These are phyloP conservation scores for Theileria sp. DNA, from an alignment of 169 alveolate genomes.

Conservation along the genomic window DNA sequence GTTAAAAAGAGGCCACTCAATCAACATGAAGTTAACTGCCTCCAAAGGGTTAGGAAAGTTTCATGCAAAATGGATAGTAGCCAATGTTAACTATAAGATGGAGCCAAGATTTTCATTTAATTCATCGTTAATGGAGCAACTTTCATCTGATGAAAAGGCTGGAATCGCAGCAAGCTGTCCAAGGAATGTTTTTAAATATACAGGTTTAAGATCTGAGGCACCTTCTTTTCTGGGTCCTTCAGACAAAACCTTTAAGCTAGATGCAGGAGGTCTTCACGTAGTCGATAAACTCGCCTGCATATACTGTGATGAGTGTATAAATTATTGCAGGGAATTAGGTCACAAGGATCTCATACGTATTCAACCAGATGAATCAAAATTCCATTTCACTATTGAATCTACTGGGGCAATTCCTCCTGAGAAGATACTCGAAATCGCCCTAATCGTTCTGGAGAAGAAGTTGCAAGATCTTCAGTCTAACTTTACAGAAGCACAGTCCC, in stretches of 20 bases:
- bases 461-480: slow-evolving; percentile 57
- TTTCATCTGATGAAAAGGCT: slow-evolving; percentile 48
- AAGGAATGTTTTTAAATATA: slow-evolving; percentile 76
- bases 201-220: slow-evolving; percentile 57
- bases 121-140: slow-evolving; percentile 74
- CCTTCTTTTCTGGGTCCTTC: not conserved
- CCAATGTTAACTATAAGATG: slow-evolving; percentile 85
- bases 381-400: slow-evolving; percentile 81
- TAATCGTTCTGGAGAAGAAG: slow-evolving; percentile 80
- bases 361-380: slow-evolving; percentile 74
- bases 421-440: slow-evolving; percentile 87
- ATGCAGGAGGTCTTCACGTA: slow-evolving; percentile 33
- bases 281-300: slow-evolving; percentile 54
- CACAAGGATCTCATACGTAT: slow-evolving; percentile 67
- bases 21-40: slow-evolving; percentile 91
- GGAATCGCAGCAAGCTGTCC: slow-evolving; percentile 87
- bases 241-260: slow-evolving; percentile 7
- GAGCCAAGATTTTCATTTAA: slow-evolving; percentile 72
- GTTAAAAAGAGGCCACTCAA: slow-evolving; percentile 87
- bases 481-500: slow-evolving; percentile 63
- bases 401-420: slow-evolving; percentile 94
- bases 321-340: slow-evolving; percentile 70
- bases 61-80: slow-evolving; percentile 97
- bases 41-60: slow-evolving; percentile 94
- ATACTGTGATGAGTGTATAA: slow-evolving; percentile 71